These are phyloP conservation scores for Emmonsiellopsis sp. DNA, from an alignment of 2,329 filamentous ascomycete genomes.

Conservation along the genomic window DNA sequence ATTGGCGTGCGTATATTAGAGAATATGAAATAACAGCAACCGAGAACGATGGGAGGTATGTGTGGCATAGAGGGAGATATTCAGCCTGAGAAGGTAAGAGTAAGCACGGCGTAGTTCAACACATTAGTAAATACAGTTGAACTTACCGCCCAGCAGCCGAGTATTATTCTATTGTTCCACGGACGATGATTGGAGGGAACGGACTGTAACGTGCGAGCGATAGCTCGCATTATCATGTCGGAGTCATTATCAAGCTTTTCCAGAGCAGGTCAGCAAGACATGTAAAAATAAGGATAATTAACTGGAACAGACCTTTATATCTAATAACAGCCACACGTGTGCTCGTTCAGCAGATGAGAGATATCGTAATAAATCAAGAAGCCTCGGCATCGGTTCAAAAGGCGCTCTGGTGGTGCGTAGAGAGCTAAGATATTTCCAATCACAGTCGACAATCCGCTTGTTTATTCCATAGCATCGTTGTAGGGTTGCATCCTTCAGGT, in stretches of 20 bases:
- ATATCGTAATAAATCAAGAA: slow-evolving; percentile 66
- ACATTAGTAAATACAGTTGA: slow-evolving; percentile 41
- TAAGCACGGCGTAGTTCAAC: slow-evolving; percentile 2
- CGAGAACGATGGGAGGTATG: slow-evolving; percentile 38
- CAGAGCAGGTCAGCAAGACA: slow-evolving; percentile 1
- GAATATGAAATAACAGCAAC: slow-evolving; percentile 36
- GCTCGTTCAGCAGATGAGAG: slow-evolving; percentile 56
- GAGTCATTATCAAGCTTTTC: slow-evolving; percentile 35
- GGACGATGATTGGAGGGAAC: slow-evolving; percentile 41
- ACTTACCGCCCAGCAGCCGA: slow-evolving; percentile 73
- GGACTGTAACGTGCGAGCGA: slow-evolving; percentile 54
- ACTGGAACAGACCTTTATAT: slow-evolving; percentile 62
- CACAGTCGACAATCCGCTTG: slow-evolving; percentile 62
- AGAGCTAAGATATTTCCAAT: slow-evolving; percentile 63
- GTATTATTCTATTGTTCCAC: slow-evolving; percentile 65
- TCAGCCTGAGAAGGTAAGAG: slow-evolving; percentile 40
- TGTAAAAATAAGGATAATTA: background rate
- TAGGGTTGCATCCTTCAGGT: slow-evolving; percentile 58
- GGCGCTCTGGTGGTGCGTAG: slow-evolving; percentile 61
- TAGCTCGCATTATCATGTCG: slow-evolving; percentile 59
- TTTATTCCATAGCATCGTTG: slow-evolving; percentile 74
- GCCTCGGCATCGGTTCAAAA: slow-evolving; percentile 61
- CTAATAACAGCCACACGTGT: slow-evolving; percentile 70
- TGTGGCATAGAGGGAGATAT: slow-evolving; percentile 56
- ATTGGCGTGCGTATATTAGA: slow-evolving; percentile 56